phyloP scores from a whole-genome alignment of 805 yeast genomes.

The Yarrowia porcina region DNA sequence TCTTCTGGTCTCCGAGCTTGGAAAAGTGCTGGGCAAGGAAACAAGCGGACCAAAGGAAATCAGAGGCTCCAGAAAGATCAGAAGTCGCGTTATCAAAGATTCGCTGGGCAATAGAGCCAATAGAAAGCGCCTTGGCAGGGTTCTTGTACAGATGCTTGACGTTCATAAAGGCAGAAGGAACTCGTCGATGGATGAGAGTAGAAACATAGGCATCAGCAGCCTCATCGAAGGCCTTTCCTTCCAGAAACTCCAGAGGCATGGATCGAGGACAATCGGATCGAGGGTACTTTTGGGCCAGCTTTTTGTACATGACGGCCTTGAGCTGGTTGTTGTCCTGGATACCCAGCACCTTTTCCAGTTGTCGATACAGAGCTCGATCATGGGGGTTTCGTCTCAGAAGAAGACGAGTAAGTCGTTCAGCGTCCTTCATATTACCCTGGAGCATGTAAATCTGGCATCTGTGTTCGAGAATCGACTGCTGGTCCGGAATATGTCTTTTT shows the following conservation, averaged over 20 bases:
- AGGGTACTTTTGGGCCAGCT: slow-evolving; percentile 69
- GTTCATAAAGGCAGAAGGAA: slow-evolving; percentile 85
- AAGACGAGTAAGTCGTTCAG: slow-evolving; percentile 63
- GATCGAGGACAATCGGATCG: slow-evolving; percentile 74
- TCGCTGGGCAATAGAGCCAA: slow-evolving; percentile 54
- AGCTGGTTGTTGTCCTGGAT: slow-evolving; percentile 45
- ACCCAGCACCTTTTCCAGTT: slow-evolving; percentile 64
- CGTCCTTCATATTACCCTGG: slow-evolving; percentile 57
- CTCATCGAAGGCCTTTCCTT: slow-evolving; percentile 48
- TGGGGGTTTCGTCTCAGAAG: slow-evolving; percentile 86
- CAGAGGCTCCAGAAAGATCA: slow-evolving; percentile 6
- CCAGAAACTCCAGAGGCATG: slow-evolving; percentile 57
- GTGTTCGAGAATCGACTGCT: slow-evolving; percentile 59
- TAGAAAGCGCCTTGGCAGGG: slow-evolving; percentile 40
- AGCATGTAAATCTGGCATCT: slow-evolving; percentile 62
- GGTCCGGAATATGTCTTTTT: slow-evolving; percentile 51
- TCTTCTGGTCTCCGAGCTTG: slow-evolving; percentile 48
- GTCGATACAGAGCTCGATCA: slow-evolving; percentile 58
- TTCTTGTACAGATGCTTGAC: slow-evolving; percentile 73
- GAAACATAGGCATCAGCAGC: slow-evolving; percentile 55
- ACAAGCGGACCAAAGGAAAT: slow-evolving; percentile 63
- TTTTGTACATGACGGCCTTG: slow-evolving; percentile 60
- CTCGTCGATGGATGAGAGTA: slow-evolving; percentile 68
- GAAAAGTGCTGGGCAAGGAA: slow-evolving; percentile 78
- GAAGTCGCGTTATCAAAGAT: slow-evolving; percentile 39